Conservation (phyloP, 2,329 filamentous ascomycete species). For the Aphanocladium album region DNA sequence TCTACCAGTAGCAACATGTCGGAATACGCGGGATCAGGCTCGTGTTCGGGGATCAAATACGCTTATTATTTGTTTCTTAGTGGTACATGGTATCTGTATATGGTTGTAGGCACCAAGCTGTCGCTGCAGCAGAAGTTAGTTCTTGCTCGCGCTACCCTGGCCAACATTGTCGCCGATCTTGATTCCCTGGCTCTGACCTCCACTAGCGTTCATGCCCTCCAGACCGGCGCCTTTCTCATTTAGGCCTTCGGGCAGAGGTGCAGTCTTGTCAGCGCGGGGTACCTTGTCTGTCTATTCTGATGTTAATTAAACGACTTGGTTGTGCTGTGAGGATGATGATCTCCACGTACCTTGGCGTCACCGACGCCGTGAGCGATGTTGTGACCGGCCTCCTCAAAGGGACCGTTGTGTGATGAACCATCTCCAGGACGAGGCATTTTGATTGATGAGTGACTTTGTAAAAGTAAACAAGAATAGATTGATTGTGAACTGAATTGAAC, state of each 20-base stretch:
- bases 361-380: conserved; percentile 42
- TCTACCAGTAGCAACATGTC: too few species aligned
- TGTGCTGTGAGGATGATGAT: neutral
- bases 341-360: conserved; percentile 29
- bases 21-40: neutral
- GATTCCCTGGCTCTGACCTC: conserved; percentile 39
- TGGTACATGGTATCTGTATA: neutral
- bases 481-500: neutral
- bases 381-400: conserved; percentile 34
- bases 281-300: conserved; percentile 31
- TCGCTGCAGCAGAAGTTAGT: neutral
- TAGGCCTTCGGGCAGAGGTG: conserved; percentile 39
- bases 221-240: conserved; percentile 40
- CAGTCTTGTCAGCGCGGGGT: conserved; percentile 44
- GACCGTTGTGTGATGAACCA: conserved; percentile 43
- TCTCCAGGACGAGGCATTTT: conserved; percentile 49
- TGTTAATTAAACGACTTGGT: neutral
- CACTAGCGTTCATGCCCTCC: conserved; percentile 36
- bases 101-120: neutral
- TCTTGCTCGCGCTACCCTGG: conserved; percentile 29
- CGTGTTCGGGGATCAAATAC: neutral
- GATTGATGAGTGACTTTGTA: neutral
- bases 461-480: neutral
- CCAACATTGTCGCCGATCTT: conserved; percentile 35
- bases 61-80: neutral